A percentile compares a stretch with the other conserved stretches of the same genome.
Evolutionary conservation across 164 flowering plant genomes (phyloP).

Genomic region (Santalum album): DNA sequence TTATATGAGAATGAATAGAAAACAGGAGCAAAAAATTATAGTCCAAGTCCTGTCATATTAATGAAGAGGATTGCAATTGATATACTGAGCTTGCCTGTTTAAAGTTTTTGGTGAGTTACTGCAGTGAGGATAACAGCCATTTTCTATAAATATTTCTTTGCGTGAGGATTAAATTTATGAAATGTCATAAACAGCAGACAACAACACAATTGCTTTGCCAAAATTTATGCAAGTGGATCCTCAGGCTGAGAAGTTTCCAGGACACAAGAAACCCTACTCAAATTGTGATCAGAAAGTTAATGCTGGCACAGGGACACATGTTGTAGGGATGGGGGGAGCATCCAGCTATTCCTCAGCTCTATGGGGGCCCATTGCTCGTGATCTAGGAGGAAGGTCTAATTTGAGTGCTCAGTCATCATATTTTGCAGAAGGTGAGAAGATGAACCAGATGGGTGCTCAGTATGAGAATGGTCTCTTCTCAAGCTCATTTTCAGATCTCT

Average conservation of each 20-base stretch:
- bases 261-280: not conserved
- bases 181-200: constrained; percentile 1
- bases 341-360: constrained; percentile 1
- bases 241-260: not conserved
- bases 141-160: not conserved
- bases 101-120: no score
- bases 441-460: constrained; percentile 1
- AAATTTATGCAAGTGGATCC: constrained; percentile 2
- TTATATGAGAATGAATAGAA: no score
- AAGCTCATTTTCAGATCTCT: constrained; percentile 1
- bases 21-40: no score
- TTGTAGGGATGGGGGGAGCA: not conserved
- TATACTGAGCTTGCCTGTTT: no score
- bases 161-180: not conserved
- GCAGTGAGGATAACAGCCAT: no score
- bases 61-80: no score
- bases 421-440: constrained; percentile 8
- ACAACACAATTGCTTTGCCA: not conserved
- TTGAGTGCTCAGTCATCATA: constrained; percentile 10
- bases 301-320: not conserved
- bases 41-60: no score
- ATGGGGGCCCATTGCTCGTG: not conserved
- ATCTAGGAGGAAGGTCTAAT: not conserved
- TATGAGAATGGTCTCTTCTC: constrained; percentile 6
- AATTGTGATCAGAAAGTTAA: not conserved